phyloP scores from a whole-genome alignment of 169 alveolate species.

The Plasmodium knowlesi region DNA sequence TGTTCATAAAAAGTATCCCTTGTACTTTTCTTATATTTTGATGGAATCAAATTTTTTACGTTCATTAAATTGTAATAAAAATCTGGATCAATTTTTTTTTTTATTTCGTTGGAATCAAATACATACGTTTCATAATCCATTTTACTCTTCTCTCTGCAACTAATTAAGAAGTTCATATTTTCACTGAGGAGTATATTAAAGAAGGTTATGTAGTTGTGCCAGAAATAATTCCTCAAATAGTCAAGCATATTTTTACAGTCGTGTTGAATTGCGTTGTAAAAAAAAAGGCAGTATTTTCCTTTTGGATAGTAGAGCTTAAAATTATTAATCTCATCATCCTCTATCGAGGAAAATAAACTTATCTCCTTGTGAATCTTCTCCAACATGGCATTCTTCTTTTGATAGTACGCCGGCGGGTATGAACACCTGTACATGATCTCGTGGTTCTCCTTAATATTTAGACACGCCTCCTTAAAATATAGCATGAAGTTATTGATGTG shows the following conservation, averaged over 20 bases:
- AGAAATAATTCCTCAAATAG: constrained; percentile 25
- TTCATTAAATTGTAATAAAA: constrained; percentile 1
- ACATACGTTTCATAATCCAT: constrained; percentile 7
- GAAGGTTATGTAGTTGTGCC: constrained; percentile 19
- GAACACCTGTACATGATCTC: constrained; percentile 17
- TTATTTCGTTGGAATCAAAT: neutral
- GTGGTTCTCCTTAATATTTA: constrained; percentile 12
- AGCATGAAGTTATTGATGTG: constrained; percentile 41
- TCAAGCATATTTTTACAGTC: constrained; percentile 26
- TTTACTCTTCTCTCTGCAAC: neutral
- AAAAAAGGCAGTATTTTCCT: constrained; percentile 43
- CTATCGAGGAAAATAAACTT: neutral
- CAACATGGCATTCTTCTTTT: neutral
- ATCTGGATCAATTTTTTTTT: neutral
- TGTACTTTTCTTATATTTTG: neutral
- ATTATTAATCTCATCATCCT: neutral
- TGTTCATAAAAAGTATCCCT: neutral
- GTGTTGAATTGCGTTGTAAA: constrained; percentile 13
- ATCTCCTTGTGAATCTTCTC: constrained; percentile 32
- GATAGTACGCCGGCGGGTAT: constrained; percentile 9
- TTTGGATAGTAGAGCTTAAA: constrained; percentile 22
- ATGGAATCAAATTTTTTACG: neutral
- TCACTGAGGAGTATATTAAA: constrained; percentile 15
- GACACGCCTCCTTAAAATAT: constrained; percentile 25
- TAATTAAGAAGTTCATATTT: neutral